A percentile compares a stretch with the other conserved stretches of the same genome.
These are phyloP conservation scores for Aureobasidium zeae DNA, from an alignment of 2,329 filamentous ascomycete genomes.

Conservation along the genomic window DNA sequence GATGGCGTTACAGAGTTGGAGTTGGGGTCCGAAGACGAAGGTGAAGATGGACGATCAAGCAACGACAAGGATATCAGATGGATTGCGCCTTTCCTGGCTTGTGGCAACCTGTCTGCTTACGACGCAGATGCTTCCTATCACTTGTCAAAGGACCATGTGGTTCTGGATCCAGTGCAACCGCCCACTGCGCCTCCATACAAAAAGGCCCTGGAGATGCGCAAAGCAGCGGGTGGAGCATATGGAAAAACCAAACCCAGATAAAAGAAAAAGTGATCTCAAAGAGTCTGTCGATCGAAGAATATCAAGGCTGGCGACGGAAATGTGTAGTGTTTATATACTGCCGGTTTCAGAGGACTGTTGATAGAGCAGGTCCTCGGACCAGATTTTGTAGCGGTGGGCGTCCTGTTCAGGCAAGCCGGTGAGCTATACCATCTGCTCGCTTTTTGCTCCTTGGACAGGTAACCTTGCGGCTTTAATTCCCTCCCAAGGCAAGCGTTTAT, in stretches of 20 bases:
- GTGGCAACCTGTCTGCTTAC: conserved; percentile 86
- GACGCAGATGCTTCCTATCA: conserved; percentile 94
- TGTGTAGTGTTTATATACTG: too few species aligned
- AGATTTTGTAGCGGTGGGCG: too few species aligned
- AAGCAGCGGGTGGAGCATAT: conserved; percentile 65
- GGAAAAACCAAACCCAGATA: conserved; percentile 53
- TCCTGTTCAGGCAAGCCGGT: too few species aligned
- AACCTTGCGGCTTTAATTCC: too few species aligned
- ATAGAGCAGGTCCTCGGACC: too few species aligned
- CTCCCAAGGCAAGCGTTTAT: too few species aligned
- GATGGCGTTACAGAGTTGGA: conserved; percentile 42
- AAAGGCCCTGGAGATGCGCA: conserved; percentile 74
- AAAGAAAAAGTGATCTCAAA: background rate
- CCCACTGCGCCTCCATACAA: conserved; percentile 95
- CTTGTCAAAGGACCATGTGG: conserved; percentile 75
- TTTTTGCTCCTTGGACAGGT: too few species aligned
- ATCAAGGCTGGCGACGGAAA: too few species aligned
- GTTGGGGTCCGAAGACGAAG: conserved; percentile 37
- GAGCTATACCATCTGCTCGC: too few species aligned
- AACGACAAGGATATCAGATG: conserved; percentile 57
- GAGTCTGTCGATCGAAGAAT: too few species aligned
- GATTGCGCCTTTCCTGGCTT: conserved; percentile 96
- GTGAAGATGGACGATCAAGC: conserved; percentile 29
- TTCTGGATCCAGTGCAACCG: conserved; percentile 84
- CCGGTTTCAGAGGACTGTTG: too few species aligned